phyloP scores from a whole-genome alignment of 1,284 basidiomycete genomes.

The Spongispora temasekensis region DNA sequence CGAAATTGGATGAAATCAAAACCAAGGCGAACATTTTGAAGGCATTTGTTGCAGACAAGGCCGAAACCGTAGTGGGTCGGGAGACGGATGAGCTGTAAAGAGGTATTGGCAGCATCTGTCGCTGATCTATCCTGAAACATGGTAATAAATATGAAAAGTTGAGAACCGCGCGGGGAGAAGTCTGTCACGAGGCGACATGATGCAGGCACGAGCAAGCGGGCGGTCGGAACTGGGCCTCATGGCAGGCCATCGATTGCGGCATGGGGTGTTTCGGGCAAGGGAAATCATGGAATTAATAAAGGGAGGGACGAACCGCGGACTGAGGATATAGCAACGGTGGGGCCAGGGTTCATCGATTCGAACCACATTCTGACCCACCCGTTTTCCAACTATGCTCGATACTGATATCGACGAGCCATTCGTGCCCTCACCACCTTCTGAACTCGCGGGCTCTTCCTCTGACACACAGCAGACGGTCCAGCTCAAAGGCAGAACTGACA shows the following conservation, averaged over 20 bases:
- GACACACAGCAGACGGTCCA: slow-evolving; percentile 33
- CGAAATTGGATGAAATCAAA: slow-evolving; percentile 93
- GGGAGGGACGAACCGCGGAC: slow-evolving; percentile 10
- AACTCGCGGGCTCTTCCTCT: slow-evolving; percentile 31
- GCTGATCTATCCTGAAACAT: slow-evolving; percentile 16
- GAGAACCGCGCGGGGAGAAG: not conserved
- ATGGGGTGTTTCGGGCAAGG: slow-evolving; percentile 6
- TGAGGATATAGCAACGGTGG: slow-evolving; percentile 14
- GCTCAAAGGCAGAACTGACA: slow-evolving; percentile 18
- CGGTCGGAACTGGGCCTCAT: slow-evolving; percentile 30
- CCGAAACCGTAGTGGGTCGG: slow-evolving; percentile 37
- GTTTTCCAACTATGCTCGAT: slow-evolving; percentile 25
- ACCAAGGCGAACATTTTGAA: slow-evolving; percentile 87
- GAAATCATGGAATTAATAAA: slow-evolving; percentile 18
- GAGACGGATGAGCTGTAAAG: slow-evolving; percentile 40
- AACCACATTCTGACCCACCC: slow-evolving; percentile 11
- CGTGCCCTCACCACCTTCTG: slow-evolving; percentile 31
- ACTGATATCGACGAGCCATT: slow-evolving; percentile 34
- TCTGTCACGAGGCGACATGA: slow-evolving; percentile 32
- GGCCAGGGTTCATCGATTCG: slow-evolving; percentile 10
- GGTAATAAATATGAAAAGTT: slow-evolving; percentile 18
- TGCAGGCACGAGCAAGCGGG: slow-evolving; percentile 25
- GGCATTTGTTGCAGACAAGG: slow-evolving; percentile 61
- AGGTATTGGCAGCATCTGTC: slow-evolving; percentile 9
- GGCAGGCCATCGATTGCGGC: slow-evolving; percentile 22